phyloP scores from a whole-genome alignment of 1,139 yeast species.

The Saccharomycopsis phalli region DNA sequence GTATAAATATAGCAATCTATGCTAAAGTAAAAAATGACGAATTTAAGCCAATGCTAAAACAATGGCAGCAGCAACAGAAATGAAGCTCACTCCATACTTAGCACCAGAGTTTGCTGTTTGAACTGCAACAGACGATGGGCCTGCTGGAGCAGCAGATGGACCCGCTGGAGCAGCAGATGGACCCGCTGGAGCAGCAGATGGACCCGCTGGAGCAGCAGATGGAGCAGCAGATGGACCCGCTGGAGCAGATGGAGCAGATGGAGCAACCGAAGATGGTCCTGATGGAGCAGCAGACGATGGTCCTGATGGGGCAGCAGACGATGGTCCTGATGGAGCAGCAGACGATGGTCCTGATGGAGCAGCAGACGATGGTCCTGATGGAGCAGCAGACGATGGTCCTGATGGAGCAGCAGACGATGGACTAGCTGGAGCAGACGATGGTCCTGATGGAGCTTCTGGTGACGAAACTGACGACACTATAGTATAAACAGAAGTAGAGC shows the following conservation, averaged over 20 bases:
- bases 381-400: slow-evolving; percentile 20
- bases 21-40: not conserved
- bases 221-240: not conserved
- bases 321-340: not conserved
- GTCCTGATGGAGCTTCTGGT: not conserved
- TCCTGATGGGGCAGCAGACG: not conserved
- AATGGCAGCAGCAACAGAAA: not conserved
- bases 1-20: not conserved
- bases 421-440: slow-evolving; percentile 1
- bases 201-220: not conserved
- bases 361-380: no score
- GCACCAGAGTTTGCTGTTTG: not conserved
- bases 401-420: slow-evolving; percentile 20
- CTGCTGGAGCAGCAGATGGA: not conserved
- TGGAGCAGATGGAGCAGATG: not conserved
- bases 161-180: not conserved
- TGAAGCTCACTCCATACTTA: not conserved
- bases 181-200: not conserved
- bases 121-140: not conserved
- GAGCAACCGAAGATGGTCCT: not conserved
- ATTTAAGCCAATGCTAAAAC: not conserved
- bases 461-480: not conserved
- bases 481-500: slow-evolving; percentile 16
- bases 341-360: not conserved
- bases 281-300: not conserved